These are phyloP conservation scores for Fomitopsis pulvina DNA, from an alignment of 768 basidiomycete genomes.

Conservation along the genomic window DNA sequence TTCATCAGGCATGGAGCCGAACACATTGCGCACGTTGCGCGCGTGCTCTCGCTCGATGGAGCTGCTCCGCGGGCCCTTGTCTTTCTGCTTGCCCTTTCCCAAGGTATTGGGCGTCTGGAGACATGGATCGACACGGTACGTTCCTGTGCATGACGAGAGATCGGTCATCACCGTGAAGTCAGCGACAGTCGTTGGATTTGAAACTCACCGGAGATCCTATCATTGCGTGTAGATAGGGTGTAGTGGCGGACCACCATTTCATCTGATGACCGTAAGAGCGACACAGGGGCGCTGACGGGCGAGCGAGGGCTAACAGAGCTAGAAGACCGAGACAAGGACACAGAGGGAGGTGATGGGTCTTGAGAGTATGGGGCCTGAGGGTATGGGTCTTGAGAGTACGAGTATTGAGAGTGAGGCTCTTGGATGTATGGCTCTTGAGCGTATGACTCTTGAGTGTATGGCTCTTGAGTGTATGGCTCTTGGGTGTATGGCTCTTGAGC, in stretches of 20 bases:
- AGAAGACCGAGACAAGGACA: neutral
- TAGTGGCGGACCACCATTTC: slow-evolving; percentile 20
- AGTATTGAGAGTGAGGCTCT: neutral
- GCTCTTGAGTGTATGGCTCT: neutral
- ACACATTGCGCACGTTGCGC: neutral
- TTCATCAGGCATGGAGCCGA: neutral
- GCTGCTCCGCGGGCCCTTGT: neutral
- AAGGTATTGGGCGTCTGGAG: neutral
- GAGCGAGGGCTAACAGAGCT: neutral
- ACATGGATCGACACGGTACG: slow-evolving; percentile 12
- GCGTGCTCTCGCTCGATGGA: neutral
- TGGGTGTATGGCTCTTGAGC: neutral
- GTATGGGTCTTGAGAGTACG: too few relatives aligned
- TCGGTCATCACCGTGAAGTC: slow-evolving; percentile 2
- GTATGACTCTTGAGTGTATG: neutral
- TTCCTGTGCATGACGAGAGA: slow-evolving; percentile 5
- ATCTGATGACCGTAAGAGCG: slow-evolving; percentile 10
- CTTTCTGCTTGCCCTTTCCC: neutral
- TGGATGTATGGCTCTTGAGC: neutral
- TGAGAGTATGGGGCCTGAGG: neutral
- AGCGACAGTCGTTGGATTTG: neutral
- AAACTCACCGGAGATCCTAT: slow-evolving; percentile 16
- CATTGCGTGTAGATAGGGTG: slow-evolving; percentile 17
- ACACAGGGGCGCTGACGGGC: neutral
- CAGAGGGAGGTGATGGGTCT: neutral